phyloP scores from a whole-genome alignment of 2,329 filamentous ascomycete genomes.

The Aspergillus pseudonomiae region DNA sequence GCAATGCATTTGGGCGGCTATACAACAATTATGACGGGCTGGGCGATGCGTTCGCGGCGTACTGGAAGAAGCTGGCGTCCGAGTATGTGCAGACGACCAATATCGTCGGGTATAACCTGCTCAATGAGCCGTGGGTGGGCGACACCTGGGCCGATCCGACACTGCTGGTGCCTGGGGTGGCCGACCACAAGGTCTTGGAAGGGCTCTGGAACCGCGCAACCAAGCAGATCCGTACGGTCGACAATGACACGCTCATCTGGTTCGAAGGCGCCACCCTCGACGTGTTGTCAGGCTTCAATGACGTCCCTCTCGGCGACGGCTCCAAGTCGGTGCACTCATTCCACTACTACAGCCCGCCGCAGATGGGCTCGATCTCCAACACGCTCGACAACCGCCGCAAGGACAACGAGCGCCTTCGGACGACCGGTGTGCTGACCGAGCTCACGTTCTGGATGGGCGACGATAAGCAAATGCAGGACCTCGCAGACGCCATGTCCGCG shows the following conservation, averaged over 20 bases:
- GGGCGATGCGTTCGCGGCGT: conserved; percentile 18
- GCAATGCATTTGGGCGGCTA: conserved; percentile 20
- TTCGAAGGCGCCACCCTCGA: conserved; percentile 19
- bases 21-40: conserved; percentile 21
- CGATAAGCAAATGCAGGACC: conserved; percentile 17
- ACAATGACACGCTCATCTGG: conserved; percentile 18
- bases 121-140: conserved; percentile 20
- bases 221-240: conserved; percentile 17
- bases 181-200: conserved; percentile 17
- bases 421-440: conserved; percentile 19
- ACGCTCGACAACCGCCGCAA: conserved; percentile 18
- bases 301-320: conserved; percentile 20
- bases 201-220: conserved; percentile 15
- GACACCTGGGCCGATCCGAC: conserved; percentile 17
- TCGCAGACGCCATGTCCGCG: conserved; percentile 19
- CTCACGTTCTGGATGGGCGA: conserved; percentile 22
- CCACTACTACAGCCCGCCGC: conserved; percentile 20
- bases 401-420: conserved; percentile 15
- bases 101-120: conserved; percentile 16
- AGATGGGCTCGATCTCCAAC: conserved; percentile 15
- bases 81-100: conserved; percentile 13
- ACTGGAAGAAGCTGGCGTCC: conserved; percentile 19
- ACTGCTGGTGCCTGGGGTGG: conserved; percentile 16
- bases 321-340: conserved; percentile 22
- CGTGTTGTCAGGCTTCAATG: conserved; percentile 17